A percentile compares a stretch with the other conserved stretches of the same genome.
phyloP scores from a whole-genome alignment of 306 rosid species.

The Vigna unguiculata region DNA sequence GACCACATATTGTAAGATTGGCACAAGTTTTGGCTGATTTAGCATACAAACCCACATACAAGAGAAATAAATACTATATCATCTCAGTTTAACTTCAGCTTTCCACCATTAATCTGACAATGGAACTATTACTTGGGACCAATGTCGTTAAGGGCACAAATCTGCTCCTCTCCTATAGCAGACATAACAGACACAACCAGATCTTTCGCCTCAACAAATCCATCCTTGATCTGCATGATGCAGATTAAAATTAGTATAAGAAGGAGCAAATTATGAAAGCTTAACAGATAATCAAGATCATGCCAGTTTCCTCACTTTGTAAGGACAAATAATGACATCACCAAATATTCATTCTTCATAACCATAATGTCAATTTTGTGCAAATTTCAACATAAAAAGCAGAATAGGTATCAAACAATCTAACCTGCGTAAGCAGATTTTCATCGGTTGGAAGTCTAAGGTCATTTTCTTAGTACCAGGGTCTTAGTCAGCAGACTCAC shows the following conservation, averaged over 20 bases:
- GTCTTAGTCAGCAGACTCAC: constrained; percentile 91
- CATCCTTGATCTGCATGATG: constrained; percentile 87
- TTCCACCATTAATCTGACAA: constrained; percentile 38
- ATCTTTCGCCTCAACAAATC: constrained; percentile 88
- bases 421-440: constrained; percentile 78
- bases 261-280: not conserved
- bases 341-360: not conserved
- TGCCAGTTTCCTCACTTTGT: not conserved
- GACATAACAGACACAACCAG: constrained; percentile 93
- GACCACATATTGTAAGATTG: constrained; percentile 54
- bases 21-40: constrained; percentile 40
- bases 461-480: constrained; percentile 83
- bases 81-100: constrained; percentile 35
- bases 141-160: constrained; percentile 83
- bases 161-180: constrained; percentile 99
- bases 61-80: constrained; percentile 27
- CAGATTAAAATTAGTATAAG: constrained; percentile 30
- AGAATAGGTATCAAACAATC: constrained; percentile 23
- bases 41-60: constrained; percentile 48
- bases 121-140: constrained; percentile 74
- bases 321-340: not conserved
- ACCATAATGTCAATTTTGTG: not conserved
- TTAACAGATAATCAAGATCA: not conserved
- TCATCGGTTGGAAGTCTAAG: constrained; percentile 97
- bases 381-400: constrained; percentile 7